Evolutionary conservation across 192 early-diverging fungal species (phyloP).

Genomic region (Coemansia sp.): DNA sequence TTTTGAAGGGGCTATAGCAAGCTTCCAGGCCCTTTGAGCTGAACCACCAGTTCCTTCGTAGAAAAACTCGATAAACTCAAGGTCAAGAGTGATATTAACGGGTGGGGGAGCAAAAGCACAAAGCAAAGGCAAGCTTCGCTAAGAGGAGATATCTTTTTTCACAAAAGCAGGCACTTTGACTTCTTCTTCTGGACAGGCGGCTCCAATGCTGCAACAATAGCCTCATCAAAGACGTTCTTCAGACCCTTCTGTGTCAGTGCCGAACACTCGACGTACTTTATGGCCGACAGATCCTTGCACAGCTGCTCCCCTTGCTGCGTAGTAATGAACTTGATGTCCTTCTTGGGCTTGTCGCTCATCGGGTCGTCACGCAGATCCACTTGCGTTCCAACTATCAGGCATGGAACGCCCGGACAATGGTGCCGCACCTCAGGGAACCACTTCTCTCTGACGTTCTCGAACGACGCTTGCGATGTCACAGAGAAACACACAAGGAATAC

Average conservation of each 20-base stretch:
- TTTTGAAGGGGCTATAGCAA: background rate
- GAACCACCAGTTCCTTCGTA: background rate
- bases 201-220: conserved; percentile 94
- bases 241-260: conserved; percentile 49
- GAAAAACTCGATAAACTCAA: background rate
- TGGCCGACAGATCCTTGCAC: conserved; percentile 69
- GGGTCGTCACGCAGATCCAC: conserved; percentile 46
- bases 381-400: conserved; percentile 58
- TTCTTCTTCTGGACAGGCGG: conserved; percentile 79
- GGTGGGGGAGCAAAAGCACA: background rate
- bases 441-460: conserved; percentile 68
- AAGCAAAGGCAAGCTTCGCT: background rate
- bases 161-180: conserved; percentile 80
- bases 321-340: conserved; percentile 17
- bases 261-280: conserved; percentile 80
- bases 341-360: conserved; percentile 50
- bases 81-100: background rate
- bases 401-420: conserved; percentile 14
- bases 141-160: conserved; percentile 14
- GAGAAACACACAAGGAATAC: conserved; percentile 92
- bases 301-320: conserved; percentile 61
- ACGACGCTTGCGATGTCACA: conserved; percentile 75
- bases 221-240: conserved; percentile 73
- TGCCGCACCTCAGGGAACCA: conserved; percentile 32
- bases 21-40: too few relatives aligned